phyloP scores from a whole-genome alignment of 768 basidiomycete species.

The Megacollybia marginata region DNA sequence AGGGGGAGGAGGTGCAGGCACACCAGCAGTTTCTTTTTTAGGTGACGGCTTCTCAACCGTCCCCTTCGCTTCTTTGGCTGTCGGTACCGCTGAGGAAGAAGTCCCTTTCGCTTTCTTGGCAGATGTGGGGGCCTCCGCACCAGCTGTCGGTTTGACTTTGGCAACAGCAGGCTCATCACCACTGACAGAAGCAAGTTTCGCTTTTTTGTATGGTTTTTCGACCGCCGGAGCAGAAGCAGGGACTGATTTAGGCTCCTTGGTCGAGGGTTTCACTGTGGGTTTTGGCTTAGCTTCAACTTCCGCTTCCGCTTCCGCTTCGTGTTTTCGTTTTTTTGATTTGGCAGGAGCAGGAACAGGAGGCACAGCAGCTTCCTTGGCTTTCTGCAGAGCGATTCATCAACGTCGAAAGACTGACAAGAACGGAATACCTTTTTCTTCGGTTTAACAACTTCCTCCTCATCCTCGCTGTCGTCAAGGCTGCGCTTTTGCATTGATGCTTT shows the following conservation, averaged over 20 bases:
- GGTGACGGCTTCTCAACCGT: neutral
- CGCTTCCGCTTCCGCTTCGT: slow-evolving; percentile 5
- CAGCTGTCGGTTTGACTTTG: neutral
- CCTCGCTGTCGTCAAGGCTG: slow-evolving; percentile 28
- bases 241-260: neutral
- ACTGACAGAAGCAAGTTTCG: neutral
- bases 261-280: neutral
- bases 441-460: slow-evolving; percentile 22
- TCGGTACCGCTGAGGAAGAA: no score
- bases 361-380: neutral
- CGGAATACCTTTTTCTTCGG: slow-evolving; percentile 40
- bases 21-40: slow-evolving; percentile 2
- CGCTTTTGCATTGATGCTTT: slow-evolving; percentile 26
- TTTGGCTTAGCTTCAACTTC: slow-evolving; percentile 8
- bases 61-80: slow-evolving; percentile 6
- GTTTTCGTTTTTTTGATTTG: slow-evolving; percentile 13
- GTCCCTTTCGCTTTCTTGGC: no score
- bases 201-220: neutral
- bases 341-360: slow-evolving; percentile 1
- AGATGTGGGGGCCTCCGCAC: neutral
- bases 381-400: neutral
- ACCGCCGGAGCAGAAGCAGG: neutral
- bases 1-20: neutral
- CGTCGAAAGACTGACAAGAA: slow-evolving; percentile 2
- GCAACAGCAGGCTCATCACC: neutral